A percentile compares a stretch with the other conserved stretches of the same genome.
Evolutionary conservation across 1,284 basidiomycete genomes (phyloP).

Genomic region (Pascua sp.): DNA sequence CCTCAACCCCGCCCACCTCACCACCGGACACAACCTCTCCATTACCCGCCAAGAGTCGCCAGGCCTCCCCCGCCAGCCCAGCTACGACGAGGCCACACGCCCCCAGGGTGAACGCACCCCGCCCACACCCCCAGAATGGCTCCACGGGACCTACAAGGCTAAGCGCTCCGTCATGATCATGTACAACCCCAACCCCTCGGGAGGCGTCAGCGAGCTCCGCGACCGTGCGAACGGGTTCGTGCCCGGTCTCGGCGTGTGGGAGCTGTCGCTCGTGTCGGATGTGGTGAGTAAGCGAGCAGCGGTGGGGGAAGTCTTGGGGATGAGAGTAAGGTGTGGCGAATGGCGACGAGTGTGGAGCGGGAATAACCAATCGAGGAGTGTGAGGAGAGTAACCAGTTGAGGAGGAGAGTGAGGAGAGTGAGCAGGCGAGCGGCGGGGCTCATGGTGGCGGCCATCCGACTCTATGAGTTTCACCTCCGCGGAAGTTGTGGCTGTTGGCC

Average conservation of each 20-base stretch:
- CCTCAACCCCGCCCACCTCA: conserved; percentile 5
- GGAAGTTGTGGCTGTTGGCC: too few relatives aligned
- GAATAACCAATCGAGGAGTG: too few relatives aligned
- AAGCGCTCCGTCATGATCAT: conserved; percentile 24
- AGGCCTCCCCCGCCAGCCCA: conserved; percentile 3
- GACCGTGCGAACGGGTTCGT: conserved; percentile 21
- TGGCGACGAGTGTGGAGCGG: not conserved
- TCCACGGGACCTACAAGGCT: conserved; percentile 17
- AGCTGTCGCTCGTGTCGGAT: conserved; percentile 26
- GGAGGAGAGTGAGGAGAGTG: too few relatives aligned
- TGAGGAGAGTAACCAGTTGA: too few relatives aligned
- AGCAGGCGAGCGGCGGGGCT: too few relatives aligned
- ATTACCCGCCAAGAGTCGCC: conserved; percentile 8
- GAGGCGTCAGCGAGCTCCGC: conserved; percentile 22
- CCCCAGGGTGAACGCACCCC: not conserved
- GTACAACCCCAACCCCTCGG: conserved; percentile 27
- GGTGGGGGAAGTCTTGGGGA: not conserved
- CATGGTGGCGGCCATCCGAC: too few relatives aligned
- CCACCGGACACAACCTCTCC: conserved; percentile 1
- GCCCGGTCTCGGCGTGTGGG: conserved; percentile 27
- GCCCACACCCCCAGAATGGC: conserved; percentile 19
- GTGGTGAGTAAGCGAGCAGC: conserved; percentile 19
- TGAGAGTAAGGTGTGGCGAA: not conserved
- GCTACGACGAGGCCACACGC: conserved; percentile 2
- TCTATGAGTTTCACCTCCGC: too few relatives aligned